Base-by-base conservation (phyloP, 108 stramenopile genomes). In the Stephanodiscus minutulus region DNA sequence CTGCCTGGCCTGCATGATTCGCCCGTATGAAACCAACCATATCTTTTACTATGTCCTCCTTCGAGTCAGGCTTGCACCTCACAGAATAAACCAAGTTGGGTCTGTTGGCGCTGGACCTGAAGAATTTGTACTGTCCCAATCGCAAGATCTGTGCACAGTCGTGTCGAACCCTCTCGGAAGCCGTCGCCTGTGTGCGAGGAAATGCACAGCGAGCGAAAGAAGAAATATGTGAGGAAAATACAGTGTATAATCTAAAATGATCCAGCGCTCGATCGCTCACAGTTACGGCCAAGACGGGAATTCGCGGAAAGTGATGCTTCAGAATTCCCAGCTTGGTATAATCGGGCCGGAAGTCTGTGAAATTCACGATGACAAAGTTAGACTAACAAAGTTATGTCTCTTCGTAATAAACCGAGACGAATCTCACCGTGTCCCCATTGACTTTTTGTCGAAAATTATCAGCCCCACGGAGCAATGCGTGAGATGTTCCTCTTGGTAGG, bases 251-350 rank as follows among this genome's bases (percentile, higher is more conserved):
- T 11, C 8, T 0, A 53, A 27, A 25, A 53, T 25, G 52, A 53
- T 25, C 22, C 52, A 36, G 5, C 29, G 29, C 29, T 33, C 17
- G 70, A 11, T 61, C 21, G 11, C 60, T 11, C 49, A 88, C 44
- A 7, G 91, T 88, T 21, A 97, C 90, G 12, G 94, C 92, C 54
- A 96, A 29, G 7, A 94, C 68, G 0, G 91, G 88, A 13, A 88
- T 71, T 1, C 35, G 61, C 18, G 92, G 90, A 71, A 97, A 97
- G 43, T 82, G 81, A 3, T 70, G 72, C 62, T 95, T 91, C 56
- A 98, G 75, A 20, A 94, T 88, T 7, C 96, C 96, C 7, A 98
- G 82, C 70, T 96, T 84, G 17, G 91, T 86, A 73, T 98, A 98
- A 67, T 97, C 88, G 46, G 96, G 78, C 58, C 97, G 83, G 75